Percentiles rank a stretch among this genome's conserved stretches.
Evolutionary conservation across 2,329 filamentous ascomycete genomes (phyloP).

Genomic region (Ophidiomyces ophidiicola): DNA sequence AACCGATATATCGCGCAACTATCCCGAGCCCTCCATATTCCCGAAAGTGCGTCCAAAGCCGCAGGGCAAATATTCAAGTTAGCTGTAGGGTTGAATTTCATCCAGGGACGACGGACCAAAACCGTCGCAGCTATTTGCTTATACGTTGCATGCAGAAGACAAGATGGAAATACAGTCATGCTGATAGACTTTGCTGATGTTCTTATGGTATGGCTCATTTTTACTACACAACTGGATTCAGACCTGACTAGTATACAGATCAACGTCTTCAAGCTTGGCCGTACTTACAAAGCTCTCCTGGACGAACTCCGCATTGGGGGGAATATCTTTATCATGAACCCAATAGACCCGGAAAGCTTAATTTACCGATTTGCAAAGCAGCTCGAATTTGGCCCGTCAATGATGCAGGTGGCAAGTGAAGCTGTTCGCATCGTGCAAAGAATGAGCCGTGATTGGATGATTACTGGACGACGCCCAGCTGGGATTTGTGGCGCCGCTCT

Average conservation of each 20-base stretch:
- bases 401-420: constrained; percentile 73
- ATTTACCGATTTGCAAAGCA: constrained; percentile 84
- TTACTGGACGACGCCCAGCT: constrained; percentile 80
- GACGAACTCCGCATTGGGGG: constrained; percentile 42
- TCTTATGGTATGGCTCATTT: constrained; percentile 35
- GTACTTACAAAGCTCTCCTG: constrained; percentile 74
- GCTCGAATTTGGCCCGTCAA: constrained; percentile 76
- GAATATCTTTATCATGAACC: constrained; percentile 57
- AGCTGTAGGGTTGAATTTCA: constrained; percentile 61
- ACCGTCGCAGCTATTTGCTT: constrained; percentile 84
- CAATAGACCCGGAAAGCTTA: constrained; percentile 75
- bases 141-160: constrained; percentile 74
- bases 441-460: constrained; percentile 97
- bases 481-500: constrained; percentile 90
- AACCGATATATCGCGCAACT: constrained; percentile 35
- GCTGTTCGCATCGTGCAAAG: constrained; percentile 77
- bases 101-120: constrained; percentile 72
- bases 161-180: constrained; percentile 72
- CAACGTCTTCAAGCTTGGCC: constrained; percentile 85
- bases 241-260: constrained; percentile 39
- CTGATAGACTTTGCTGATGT: constrained; percentile 91
- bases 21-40: constrained; percentile 32
- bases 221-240: not conserved
- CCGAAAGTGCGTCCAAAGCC: constrained; percentile 51
- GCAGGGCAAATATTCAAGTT: constrained; percentile 66